phyloP scores from a whole-genome alignment of 768 basidiomycete species.

The Russula abietina region DNA sequence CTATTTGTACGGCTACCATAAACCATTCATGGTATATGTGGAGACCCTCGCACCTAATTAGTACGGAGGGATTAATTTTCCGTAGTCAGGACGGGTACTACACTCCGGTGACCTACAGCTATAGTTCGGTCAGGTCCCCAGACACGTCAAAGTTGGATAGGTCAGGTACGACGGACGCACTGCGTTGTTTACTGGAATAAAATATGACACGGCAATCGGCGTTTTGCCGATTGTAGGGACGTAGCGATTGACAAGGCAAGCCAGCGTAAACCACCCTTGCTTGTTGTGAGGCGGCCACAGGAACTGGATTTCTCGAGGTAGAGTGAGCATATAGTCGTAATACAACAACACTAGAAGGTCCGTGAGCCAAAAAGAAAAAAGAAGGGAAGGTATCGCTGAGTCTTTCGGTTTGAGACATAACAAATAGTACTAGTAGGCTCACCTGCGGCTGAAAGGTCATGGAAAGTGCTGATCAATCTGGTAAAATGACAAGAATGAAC shows the following conservation, averaged over 20 bases:
- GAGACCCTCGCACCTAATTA: slow-evolving; percentile 10
- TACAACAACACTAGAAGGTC: slow-evolving; percentile 28
- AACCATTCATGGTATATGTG: slow-evolving; percentile 1
- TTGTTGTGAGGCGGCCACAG: slow-evolving; percentile 39
- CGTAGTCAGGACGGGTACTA: not conserved
- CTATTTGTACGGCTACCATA: not conserved
- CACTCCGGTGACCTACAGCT: slow-evolving; percentile 7
- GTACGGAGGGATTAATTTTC: not conserved
- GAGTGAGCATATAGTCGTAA: slow-evolving; percentile 31
- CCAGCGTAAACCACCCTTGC: slow-evolving; percentile 37
- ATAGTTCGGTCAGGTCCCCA: not conserved
- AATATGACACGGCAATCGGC: slow-evolving; percentile 26
- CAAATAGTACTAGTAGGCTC: not conserved
- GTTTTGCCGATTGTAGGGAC: slow-evolving; percentile 37
- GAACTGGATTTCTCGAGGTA: slow-evolving; percentile 35
- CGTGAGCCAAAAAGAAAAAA: not conserved
- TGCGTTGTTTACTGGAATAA: not conserved
- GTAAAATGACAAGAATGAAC: not conserved
- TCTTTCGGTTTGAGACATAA: not conserved
- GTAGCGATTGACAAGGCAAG: slow-evolving; percentile 49
- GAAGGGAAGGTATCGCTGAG: not conserved
- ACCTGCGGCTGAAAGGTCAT: slow-evolving; percentile 1
- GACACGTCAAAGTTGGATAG: not conserved
- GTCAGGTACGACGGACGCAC: slow-evolving; percentile 5
- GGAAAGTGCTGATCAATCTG: slow-evolving; percentile 5